A percentile compares a stretch with the other conserved stretches of the same genome.
These are phyloP conservation scores for Acanthamoeba lugdunensis DNA, from an alignment of 208 protist species.

Conservation along the genomic window DNA sequence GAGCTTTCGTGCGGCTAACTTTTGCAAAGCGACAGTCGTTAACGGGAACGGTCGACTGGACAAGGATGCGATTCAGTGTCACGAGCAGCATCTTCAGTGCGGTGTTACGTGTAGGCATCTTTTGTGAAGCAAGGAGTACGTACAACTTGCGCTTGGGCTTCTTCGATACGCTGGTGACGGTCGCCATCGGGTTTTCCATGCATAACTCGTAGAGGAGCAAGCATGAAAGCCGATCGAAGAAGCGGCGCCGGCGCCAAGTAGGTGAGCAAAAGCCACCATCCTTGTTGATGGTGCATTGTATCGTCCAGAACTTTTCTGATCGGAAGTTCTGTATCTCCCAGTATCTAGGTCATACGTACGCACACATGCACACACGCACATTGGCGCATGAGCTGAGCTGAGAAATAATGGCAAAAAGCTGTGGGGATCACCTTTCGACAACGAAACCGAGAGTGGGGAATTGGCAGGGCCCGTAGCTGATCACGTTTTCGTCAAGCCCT, in stretches of 20 bases:
- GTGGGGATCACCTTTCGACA: conserved; percentile 88
- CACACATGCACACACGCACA: neutral
- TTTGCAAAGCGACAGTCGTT: conserved; percentile 97
- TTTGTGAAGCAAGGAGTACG: neutral
- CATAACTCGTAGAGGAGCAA: conserved; percentile 87
- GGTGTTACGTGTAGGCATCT: neutral
- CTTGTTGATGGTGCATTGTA: conserved; percentile 28
- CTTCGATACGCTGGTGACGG: conserved; percentile 78
- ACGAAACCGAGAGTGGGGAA: conserved; percentile 96
- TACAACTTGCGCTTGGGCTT: conserved; percentile 80
- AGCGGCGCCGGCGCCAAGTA: conserved; percentile 85
- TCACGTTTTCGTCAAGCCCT: conserved; percentile 71
- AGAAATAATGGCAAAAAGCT: neutral
- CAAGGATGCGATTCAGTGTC: neutral
- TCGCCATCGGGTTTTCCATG: conserved; percentile 83
- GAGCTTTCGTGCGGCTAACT: conserved; percentile 93
- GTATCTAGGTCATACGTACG: conserved; percentile 3
- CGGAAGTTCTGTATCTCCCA: conserved; percentile 82
- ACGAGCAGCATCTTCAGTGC: too few species aligned
- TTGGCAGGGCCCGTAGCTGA: conserved; percentile 93
- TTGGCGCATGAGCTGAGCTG: neutral
- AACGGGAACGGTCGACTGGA: conserved; percentile 92
- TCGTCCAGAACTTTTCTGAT: conserved; percentile 36
- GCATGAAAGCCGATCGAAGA: conserved; percentile 88
- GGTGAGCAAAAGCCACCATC: neutral